Evolutionary conservation across 73 alveolate genomes (phyloP).

Genomic region (Paraurostyla sp.): DNA sequence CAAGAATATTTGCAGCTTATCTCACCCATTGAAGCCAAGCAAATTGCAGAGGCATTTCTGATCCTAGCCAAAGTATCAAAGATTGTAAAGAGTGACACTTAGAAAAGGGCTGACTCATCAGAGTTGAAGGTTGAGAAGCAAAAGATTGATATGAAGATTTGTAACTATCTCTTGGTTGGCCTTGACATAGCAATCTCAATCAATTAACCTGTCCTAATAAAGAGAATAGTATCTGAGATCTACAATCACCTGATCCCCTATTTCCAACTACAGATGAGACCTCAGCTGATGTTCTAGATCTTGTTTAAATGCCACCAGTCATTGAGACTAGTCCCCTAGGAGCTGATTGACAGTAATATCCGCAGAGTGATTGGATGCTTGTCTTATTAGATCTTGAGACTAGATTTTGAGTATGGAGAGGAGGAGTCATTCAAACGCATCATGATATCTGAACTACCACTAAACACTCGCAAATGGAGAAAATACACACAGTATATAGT

Average conservation of each 20-base stretch:
- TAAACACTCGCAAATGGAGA: slow-evolving; percentile 75
- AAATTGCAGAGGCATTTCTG: slow-evolving; percentile 83
- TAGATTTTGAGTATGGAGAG: slow-evolving; percentile 47
- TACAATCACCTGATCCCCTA: slow-evolving; percentile 71
- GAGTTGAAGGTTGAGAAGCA: slow-evolving; percentile 85
- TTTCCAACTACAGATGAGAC: slow-evolving; percentile 44
- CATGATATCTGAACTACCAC: slow-evolving; percentile 63
- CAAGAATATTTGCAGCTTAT: slow-evolving; percentile 74
- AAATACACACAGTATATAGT: slow-evolving; percentile 51
- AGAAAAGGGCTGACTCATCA: slow-evolving; percentile 54
- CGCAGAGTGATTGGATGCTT: slow-evolving; percentile 58
- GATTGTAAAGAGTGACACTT: slow-evolving; percentile 40
- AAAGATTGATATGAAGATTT: slow-evolving; percentile 86
- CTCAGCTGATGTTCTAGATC: slow-evolving; percentile 35
- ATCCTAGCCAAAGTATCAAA: slow-evolving; percentile 71
- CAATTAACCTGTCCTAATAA: slow-evolving; percentile 79
- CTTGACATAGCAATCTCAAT: slow-evolving; percentile 88
- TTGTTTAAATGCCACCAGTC: slow-evolving; percentile 67
- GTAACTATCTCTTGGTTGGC: slow-evolving; percentile 87
- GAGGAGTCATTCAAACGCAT: slow-evolving; percentile 38
- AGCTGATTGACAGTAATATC: slow-evolving; percentile 60
- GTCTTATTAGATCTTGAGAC: slow-evolving; percentile 57
- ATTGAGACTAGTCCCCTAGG: slow-evolving; percentile 57
- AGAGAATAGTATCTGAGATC: slow-evolving; percentile 83
- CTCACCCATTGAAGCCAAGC: slow-evolving; percentile 83